phyloP scores from a whole-genome alignment of 1,284 basidiomycete species.

The Apiotrichum montevideense region DNA sequence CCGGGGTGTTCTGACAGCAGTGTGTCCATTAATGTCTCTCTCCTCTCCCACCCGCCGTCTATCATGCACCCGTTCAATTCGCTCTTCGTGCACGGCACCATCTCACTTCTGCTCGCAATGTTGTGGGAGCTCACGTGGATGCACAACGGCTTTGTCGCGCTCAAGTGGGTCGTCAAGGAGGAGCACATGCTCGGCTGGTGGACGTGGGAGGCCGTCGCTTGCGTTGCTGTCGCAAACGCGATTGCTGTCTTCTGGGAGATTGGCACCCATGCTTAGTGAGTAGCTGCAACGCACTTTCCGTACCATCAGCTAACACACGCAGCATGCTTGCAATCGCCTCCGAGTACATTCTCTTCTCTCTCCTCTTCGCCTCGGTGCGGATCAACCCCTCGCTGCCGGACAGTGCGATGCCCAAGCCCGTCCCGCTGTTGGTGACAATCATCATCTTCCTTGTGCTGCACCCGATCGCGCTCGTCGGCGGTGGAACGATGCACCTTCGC shows the following conservation, averaged over 20 bases:
- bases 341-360: conserved; percentile 39
- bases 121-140: conserved; percentile 49
- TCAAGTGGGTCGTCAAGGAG: conserved; percentile 45
- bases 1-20: conserved; percentile 11
- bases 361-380: conserved; percentile 40
- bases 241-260: conserved; percentile 38
- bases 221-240: conserved; percentile 32
- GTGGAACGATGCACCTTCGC: conserved; percentile 32
- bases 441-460: conserved; percentile 44
- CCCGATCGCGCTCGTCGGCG: conserved; percentile 38
- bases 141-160: conserved; percentile 50
- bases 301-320: background rate
- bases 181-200: conserved; percentile 29
- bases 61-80: conserved; percentile 49
- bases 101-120: conserved; percentile 50
- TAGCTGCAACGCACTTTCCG: background rate
- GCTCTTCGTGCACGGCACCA: conserved; percentile 50
- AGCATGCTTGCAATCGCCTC: conserved; percentile 36
- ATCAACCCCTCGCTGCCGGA: conserved; percentile 32
- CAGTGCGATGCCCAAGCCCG: conserved; percentile 38
- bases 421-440: conserved; percentile 35
- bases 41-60: conserved; percentile 38
- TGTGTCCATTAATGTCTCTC: conserved; percentile 39
- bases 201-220: conserved; percentile 37
- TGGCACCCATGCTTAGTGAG: conserved; percentile 31